phyloP scores from a whole-genome alignment of 148 eudicot genomes.

The Chenopodium quinoa region DNA sequence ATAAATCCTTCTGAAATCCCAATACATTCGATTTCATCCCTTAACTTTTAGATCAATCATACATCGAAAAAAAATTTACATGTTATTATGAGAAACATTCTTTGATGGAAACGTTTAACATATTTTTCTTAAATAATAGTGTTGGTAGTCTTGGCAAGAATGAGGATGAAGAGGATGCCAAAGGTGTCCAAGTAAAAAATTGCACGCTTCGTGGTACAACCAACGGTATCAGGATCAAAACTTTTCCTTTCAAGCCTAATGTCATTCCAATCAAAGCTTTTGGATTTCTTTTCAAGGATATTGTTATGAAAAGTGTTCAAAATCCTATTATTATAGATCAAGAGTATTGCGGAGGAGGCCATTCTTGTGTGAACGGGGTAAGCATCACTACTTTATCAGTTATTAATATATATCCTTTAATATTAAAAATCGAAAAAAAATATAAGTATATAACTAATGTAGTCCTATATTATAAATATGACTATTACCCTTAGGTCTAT shows the following conservation, averaged over 20 bases:
- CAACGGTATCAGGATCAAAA: constrained; percentile 44
- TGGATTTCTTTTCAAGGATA: constrained; percentile 32
- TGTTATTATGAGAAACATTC: too few species aligned
- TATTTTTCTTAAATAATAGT: constrained; percentile 21
- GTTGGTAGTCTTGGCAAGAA: constrained; percentile 80
- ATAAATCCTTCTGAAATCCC: too few species aligned
- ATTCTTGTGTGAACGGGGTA: constrained; percentile 30
- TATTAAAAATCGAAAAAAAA: too few species aligned
- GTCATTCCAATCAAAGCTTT: constrained; percentile 30
- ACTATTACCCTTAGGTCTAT: too few species aligned
- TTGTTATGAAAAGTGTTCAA: constrained; percentile 31
- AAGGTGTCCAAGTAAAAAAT: constrained; percentile 56
- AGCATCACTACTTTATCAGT: neutral
- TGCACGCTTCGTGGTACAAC: constrained; percentile 40
- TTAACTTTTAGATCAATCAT: too few species aligned
- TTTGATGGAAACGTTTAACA: too few species aligned
- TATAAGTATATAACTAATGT: too few species aligned
- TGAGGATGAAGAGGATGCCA: constrained; percentile 52
- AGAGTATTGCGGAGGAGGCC: constrained; percentile 35
- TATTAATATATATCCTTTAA: neutral
- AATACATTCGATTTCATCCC: too few species aligned
- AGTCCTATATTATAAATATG: too few species aligned
- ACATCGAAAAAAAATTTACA: too few species aligned
- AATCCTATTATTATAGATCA: constrained; percentile 46
- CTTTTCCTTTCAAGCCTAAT: constrained; percentile 31